Evolutionary conservation across 169 alveolate species (phyloP).

Genomic region (Eimeria falciformis): DNA sequence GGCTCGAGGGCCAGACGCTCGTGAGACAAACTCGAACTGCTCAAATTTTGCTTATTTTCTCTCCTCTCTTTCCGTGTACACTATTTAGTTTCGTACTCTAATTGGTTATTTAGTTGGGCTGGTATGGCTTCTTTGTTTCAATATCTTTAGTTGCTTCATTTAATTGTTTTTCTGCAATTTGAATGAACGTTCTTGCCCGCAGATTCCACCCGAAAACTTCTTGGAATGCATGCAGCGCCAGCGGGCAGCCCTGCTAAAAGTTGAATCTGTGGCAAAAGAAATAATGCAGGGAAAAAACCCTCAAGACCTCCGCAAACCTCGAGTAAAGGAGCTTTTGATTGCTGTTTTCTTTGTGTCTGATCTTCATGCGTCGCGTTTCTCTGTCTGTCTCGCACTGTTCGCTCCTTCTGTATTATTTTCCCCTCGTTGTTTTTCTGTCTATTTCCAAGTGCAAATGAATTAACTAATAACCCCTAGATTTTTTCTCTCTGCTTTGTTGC

Average conservation of each 20-base stretch:
- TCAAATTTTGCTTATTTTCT: not conserved
- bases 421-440: too few species aligned
- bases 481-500: too few species aligned
- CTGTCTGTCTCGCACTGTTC: not conserved
- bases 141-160: not conserved
- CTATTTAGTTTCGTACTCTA: not conserved
- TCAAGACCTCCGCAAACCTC: not conserved
- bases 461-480: too few species aligned
- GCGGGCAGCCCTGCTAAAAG: not conserved
- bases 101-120: not conserved
- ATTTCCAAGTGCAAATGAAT: too few species aligned
- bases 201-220: not conserved
- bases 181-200: not conserved
- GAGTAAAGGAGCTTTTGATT: not conserved
- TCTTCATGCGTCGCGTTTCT: not conserved
- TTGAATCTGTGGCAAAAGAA: not conserved
- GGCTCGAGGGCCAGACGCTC: not conserved
- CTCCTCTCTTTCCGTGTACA: not conserved
- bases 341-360: too few species aligned
- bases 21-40: not conserved
- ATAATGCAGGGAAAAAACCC: not conserved
- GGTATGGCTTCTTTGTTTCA: too few species aligned
- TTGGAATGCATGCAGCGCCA: conserved; percentile 18
- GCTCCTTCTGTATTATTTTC: not conserved
- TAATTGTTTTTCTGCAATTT: not conserved